These are phyloP conservation scores for Cystoderma amianthinum DNA, from an alignment of 768 basidiomycete species.

Conservation along the genomic window DNA sequence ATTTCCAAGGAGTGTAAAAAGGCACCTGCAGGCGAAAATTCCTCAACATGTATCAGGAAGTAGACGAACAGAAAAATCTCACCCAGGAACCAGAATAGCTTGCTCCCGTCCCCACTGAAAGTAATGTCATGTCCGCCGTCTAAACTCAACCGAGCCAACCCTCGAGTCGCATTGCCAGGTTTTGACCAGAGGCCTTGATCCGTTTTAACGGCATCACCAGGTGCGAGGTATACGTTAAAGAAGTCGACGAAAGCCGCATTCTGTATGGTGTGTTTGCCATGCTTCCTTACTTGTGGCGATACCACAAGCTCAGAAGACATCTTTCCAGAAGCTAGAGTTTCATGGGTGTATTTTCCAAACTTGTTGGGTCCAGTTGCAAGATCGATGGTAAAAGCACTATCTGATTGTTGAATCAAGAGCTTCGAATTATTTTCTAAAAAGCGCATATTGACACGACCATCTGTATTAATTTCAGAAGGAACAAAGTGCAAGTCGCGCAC, in stretches of 20 bases:
- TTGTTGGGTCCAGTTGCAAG: slow-evolving; percentile 37
- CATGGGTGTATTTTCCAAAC: slow-evolving; percentile 38
- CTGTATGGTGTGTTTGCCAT: slow-evolving; percentile 16
- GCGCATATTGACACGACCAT: slow-evolving; percentile 39
- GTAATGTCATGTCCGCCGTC: slow-evolving; percentile 71
- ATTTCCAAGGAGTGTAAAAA: slow-evolving; percentile 59
- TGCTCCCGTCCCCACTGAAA: slow-evolving; percentile 57
- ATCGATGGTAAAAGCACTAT: slow-evolving; percentile 30
- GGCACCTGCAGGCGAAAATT: slow-evolving; percentile 41
- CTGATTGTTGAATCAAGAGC: slow-evolving; percentile 54
- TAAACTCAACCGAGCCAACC: slow-evolving; percentile 54
- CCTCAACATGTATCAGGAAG: not conserved
- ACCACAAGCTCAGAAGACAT: slow-evolving; percentile 54
- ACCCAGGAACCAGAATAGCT: slow-evolving; percentile 73
- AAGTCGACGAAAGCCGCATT: slow-evolving; percentile 64
- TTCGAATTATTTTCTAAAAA: slow-evolving; percentile 49
- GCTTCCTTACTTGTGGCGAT: slow-evolving; percentile 16
- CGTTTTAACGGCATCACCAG: slow-evolving; percentile 29
- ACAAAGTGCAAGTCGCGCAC: slow-evolving; percentile 45
- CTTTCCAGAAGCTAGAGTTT: slow-evolving; percentile 43
- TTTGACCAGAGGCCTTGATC: slow-evolving; percentile 57
- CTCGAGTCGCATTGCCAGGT: slow-evolving; percentile 58
- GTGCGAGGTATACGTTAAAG: slow-evolving; percentile 56
- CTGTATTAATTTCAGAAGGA: slow-evolving; percentile 39
- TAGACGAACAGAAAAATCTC: slow-evolving; percentile 8